Base-by-base conservation (phyloP, 306 rosid species). In the Abrus precatorius region DNA sequence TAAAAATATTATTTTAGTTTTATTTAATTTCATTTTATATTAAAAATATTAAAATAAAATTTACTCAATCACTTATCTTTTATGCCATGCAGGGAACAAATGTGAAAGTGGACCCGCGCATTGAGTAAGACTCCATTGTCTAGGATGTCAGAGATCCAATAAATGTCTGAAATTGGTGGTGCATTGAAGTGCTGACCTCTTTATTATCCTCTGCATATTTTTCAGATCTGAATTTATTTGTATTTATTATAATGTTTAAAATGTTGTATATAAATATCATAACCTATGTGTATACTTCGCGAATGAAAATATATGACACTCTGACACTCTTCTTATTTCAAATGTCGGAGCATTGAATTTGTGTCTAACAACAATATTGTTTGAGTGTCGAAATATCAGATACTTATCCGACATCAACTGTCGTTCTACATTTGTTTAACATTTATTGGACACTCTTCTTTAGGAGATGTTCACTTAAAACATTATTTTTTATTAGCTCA, bases 91-190 rank as follows among this genome's bases (percentile, higher is more conserved):
- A 44, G 82, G 82, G 55, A 74, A 74, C 76, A 74, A 50, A 36
- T 67, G n/a, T 52, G 36, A 27, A 68, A 27, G 6, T 12, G 69
- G 86, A 74, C 77, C 84, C 73, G 2, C 73, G 2, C 68, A 48
- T 34, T 72, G 87, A 83, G 85, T 66, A 67, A 76, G 87, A 86
- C 69, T 86, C 87, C 85, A 72, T 79, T 72, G 64, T 49, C 61
- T 33, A 28, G 68, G 62, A 30, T 33, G 50, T 43, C 32, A 9
- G 1, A 54, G 45, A 33, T 33, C 40, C 59, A 55, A 55, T 32
- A 5, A 62, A 62, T 71, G 77, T 80, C 38, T 52, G 62, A 78
- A 44, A 34, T 52, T 9, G 79, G 67, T 65, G 73, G 72, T 20
- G 47, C 60, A 11, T 29, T 43, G 34, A 44, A 66, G 34, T 14